Evolutionary conservation across 2,329 filamentous ascomycete genomes (phyloP).

Genomic region (Clonostachys rhizophaga): DNA sequence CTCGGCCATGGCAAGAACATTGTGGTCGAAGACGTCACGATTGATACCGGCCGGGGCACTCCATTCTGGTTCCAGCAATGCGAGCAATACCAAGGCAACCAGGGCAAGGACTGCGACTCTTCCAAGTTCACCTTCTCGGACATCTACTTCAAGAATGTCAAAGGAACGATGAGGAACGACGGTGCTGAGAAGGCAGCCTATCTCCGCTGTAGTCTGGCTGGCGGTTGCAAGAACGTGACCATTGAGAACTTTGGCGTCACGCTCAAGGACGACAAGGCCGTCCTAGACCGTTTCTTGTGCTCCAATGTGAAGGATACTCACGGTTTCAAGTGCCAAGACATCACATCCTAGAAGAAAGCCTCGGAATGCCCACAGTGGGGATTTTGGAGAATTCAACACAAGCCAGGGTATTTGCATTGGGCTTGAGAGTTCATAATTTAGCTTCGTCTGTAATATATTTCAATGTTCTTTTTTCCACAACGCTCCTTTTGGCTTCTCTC

Average conservation of each 20-base stretch:
- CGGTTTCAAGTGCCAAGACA: constrained; percentile 14
- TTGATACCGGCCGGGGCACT: constrained; percentile 15
- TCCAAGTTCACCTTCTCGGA: constrained; percentile 20
- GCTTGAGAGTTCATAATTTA: too few species aligned
- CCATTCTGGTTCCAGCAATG: constrained; percentile 27
- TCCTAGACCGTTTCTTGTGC: constrained; percentile 15
- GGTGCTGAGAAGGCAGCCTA: constrained; percentile 14
- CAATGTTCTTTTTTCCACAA: too few species aligned
- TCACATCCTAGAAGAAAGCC: neutral
- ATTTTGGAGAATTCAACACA: too few species aligned
- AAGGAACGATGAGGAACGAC: constrained; percentile 15
- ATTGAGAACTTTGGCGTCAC: constrained; percentile 15
- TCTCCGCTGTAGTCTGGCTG: constrained; percentile 22
- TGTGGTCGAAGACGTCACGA: constrained; percentile 19
- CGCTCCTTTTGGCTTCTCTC: too few species aligned
- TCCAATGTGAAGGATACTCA: constrained; percentile 13
- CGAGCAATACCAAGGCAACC: constrained; percentile 24
- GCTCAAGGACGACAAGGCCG: constrained; percentile 4
- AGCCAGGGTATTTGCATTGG: too few species aligned
- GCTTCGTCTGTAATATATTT: too few species aligned
- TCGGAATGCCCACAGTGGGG: too few species aligned
- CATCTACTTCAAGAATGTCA: constrained; percentile 16
- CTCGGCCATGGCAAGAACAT: constrained; percentile 31
- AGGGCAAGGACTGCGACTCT: constrained; percentile 24
- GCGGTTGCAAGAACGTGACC: constrained; percentile 20